Evolutionary conservation across 169 alveolate genomes (phyloP), one percentile per base, ranked within the genome.

Genomic region (Cryptosporidium muris): DNA sequence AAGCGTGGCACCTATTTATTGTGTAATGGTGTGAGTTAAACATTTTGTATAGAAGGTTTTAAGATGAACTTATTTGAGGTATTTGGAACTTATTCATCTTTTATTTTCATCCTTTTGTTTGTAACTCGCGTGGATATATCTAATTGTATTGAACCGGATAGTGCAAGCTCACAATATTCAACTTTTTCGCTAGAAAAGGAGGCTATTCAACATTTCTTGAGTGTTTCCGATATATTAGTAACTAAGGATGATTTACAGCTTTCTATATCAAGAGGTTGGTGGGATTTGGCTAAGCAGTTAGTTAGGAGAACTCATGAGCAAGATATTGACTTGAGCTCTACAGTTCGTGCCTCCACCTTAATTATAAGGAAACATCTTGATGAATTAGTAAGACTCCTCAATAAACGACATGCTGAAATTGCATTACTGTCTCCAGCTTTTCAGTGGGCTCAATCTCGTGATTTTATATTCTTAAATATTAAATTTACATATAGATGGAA

Each of bases 381-480:
- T 47, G 89, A 82, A 63, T 47, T 89, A 9, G 47, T 81, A 6
- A 62, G 88, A 56, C 34, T 52, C n/a, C 36, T 89, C 54, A 90
- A 85, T 47, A 74, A 66, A 63, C 54, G 60, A 42, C 82, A 65
- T 36, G 66, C 64, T 47, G 88, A 63, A 64, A 64, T 82, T 9
- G 80, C 74, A 37, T 63, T 80, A 54, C 60, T 96, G 51, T 91
- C 95, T 36, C 98, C 98, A 34, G 98, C 99, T 40, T 95, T 95
- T 82, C 97, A 95, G 88, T 97, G 99, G 99, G 99, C 99, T 9
- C 97, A 97, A 89, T 92, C 97, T 37, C 94, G 96, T 25, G 91
- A 93, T 63, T 91, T 92, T 51, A 89, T 96, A 12, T 95, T 90
- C 66, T 85, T 97, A 14, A 92, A 91, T 60, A 90, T 97, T 40